phyloP scores from a whole-genome alignment of 139 green algal genomes.

The Closterium sp. region DNA sequence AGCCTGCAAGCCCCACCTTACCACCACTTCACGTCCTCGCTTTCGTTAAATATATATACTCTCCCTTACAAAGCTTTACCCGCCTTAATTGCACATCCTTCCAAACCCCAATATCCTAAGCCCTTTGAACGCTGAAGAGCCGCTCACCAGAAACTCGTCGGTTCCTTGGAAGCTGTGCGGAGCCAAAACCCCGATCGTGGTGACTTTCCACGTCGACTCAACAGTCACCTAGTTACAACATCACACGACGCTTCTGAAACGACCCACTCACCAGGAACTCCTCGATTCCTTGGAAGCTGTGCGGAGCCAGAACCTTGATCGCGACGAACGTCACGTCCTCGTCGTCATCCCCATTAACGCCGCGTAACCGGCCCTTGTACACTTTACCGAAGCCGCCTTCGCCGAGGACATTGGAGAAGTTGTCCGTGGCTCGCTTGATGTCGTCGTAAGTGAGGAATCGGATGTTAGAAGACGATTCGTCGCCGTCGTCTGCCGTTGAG shows the following conservation, averaged over 20 bases:
- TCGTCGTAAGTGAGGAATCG: not conserved
- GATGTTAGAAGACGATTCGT: not conserved
- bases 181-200: no score
- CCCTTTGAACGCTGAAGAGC: not conserved
- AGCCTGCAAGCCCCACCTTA: not conserved
- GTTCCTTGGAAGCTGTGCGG: no score
- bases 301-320: not conserved
- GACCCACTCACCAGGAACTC: not conserved
- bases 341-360: not conserved
- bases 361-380: not conserved
- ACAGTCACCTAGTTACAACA: no score
- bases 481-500: not conserved
- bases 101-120: not conserved
- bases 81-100: not conserved
- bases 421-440: not conserved
- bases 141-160: no score
- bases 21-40: not conserved
- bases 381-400: not conserved
- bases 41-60: no score
- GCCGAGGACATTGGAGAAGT: not conserved
- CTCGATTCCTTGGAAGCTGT: not conserved
- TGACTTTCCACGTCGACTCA: no score
- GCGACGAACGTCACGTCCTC: not conserved
- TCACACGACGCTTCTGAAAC: no score
- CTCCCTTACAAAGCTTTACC: no score